Evolutionary conservation across 2,329 filamentous ascomycete genomes (phyloP), one percentile per base, ranked within the genome.

Genomic region (Amylocarpus encephaloides): DNA sequence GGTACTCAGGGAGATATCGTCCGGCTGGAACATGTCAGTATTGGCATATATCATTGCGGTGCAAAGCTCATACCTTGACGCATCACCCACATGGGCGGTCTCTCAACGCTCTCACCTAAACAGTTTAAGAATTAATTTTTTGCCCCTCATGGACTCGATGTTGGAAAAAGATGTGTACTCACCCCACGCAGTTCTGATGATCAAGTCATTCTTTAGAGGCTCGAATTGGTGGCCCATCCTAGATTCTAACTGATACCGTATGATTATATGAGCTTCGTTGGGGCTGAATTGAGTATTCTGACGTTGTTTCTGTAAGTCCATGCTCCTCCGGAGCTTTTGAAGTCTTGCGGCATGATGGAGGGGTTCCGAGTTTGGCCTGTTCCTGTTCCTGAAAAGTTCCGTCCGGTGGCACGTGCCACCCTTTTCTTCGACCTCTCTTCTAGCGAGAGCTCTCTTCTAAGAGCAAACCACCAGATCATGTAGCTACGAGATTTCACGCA

Each of bases 11-110:
- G 18, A 98, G 86, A 69, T 98, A 98, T 62, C 93, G 86, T 53
- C 93, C 93, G 65, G 93, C 93, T 95, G 54, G 35, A 43, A 44
- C 48, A 43, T 36, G 10, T 33, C 5, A 22, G 43, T 22, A 26
- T 49, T 35, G 6, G 47, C 39, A 36, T 6, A 15, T 49, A 39
- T 49, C 46, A 54, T 42, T 34, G 16, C 16, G 38, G 13, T 44
- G 10, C 34, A 22, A 3, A 16, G 35, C 40, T 5, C 26, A 13
- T 43, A 92, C 90, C 90, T 82, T 98, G 93, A 71, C 93, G 87
- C 93, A 98, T 98, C 68, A 98, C 90, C 93, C 93, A 98, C 76
- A 94, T 88, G 51, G 93, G 93, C 54, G 93, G 87, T 58, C 93
- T 83, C 71, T 96, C 90, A 59, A 97, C 88, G 68, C 83, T 83